Evolutionary conservation across 768 basidiomycete species (phyloP).

Genomic region (Phylloporus sp.): DNA sequence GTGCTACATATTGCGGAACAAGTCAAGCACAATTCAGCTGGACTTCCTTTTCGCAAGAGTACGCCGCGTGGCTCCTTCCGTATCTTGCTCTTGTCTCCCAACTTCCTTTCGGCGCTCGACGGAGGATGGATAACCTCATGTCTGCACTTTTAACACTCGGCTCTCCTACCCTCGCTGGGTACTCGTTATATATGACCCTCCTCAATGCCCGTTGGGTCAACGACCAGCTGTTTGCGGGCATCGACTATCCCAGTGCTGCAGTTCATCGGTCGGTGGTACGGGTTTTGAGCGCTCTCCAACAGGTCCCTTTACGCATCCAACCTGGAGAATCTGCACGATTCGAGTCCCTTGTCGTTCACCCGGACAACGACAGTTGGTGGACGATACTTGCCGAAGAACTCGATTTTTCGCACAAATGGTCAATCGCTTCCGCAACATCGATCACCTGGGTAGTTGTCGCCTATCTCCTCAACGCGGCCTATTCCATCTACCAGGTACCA

Average conservation of each 20-base stretch:
- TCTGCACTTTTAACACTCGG: slow-evolving; percentile 43
- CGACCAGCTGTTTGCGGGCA: slow-evolving; percentile 27
- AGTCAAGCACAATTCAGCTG: slow-evolving; percentile 17
- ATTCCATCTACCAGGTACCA: slow-evolving; percentile 14
- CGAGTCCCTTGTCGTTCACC: slow-evolving; percentile 38
- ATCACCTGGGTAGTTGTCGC: slow-evolving; percentile 45
- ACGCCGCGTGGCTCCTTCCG: slow-evolving; percentile 44
- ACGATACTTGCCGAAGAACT: slow-evolving; percentile 22
- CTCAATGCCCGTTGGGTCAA: slow-evolving; percentile 14
- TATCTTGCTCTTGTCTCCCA: slow-evolving; percentile 48
- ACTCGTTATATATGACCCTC: slow-evolving; percentile 25
- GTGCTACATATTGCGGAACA: slow-evolving; percentile 8
- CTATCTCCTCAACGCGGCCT: slow-evolving; percentile 24
- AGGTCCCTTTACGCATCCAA: slow-evolving; percentile 16
- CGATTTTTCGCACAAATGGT: slow-evolving; percentile 40
- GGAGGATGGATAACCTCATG: slow-evolving; percentile 38
- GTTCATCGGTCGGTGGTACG: slow-evolving; percentile 19
- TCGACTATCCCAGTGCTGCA: slow-evolving; percentile 20
- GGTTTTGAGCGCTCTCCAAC: slow-evolving; percentile 40
- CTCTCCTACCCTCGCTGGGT: slow-evolving; percentile 43
- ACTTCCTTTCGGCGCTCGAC: slow-evolving; percentile 44
- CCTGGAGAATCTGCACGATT: slow-evolving; percentile 10
- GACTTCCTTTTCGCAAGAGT: slow-evolving; percentile 32
- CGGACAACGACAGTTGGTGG: slow-evolving; percentile 44
- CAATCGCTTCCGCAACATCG: slow-evolving; percentile 35